Percentiles rank a stretch among this genome's conserved stretches.
phyloP scores from a whole-genome alignment of 352 stramenopile species.

The Pythium aristosporum region DNA sequence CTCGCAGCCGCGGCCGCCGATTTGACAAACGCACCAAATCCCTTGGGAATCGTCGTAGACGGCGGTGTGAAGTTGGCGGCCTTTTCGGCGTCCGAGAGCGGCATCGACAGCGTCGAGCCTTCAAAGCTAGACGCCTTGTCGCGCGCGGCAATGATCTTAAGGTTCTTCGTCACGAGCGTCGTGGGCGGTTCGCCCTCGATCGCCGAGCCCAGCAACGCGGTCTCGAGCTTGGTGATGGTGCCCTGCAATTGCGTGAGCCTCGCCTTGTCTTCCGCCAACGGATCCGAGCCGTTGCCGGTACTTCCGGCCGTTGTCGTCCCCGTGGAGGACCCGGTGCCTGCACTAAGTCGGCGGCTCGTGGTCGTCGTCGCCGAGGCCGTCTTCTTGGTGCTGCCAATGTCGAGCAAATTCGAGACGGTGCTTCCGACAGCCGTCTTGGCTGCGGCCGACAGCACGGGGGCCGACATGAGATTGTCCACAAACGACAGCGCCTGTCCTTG shows the following conservation, averaged over 20 bases:
- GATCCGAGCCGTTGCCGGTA: slow-evolving; percentile 15
- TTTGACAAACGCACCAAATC: slow-evolving; percentile 45
- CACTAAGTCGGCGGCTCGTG: slow-evolving; percentile 5
- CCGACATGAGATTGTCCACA: slow-evolving; percentile 53
- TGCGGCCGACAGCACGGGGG: slow-evolving; percentile 49
- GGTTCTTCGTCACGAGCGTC: slow-evolving; percentile 64
- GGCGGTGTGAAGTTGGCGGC: slow-evolving; percentile 53
- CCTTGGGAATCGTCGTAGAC: slow-evolving; percentile 46
- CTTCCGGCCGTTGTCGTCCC: no score
- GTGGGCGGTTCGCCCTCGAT: slow-evolving; percentile 49
- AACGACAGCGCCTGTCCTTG: slow-evolving; percentile 53
- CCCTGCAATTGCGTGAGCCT: slow-evolving; percentile 37
- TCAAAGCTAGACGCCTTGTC: slow-evolving; percentile 50
- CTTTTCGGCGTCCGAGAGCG: slow-evolving; percentile 40
- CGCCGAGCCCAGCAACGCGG: slow-evolving; percentile 36
- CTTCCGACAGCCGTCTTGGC: slow-evolving; percentile 47
- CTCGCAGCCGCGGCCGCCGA: slow-evolving; percentile 15
- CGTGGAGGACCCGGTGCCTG: no score
- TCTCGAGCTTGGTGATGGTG: slow-evolving; percentile 56
- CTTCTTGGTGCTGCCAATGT: slow-evolving; percentile 27
- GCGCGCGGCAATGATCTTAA: slow-evolving; percentile 47
- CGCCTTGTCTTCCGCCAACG: slow-evolving; percentile 33
- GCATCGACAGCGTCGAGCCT: slow-evolving; percentile 33
- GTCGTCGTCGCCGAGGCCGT: neutral
- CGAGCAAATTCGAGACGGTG: slow-evolving; percentile 64